These are phyloP conservation scores for Linum trigynum DNA, from an alignment of 345 rosid genomes.

Conservation along the genomic window DNA sequence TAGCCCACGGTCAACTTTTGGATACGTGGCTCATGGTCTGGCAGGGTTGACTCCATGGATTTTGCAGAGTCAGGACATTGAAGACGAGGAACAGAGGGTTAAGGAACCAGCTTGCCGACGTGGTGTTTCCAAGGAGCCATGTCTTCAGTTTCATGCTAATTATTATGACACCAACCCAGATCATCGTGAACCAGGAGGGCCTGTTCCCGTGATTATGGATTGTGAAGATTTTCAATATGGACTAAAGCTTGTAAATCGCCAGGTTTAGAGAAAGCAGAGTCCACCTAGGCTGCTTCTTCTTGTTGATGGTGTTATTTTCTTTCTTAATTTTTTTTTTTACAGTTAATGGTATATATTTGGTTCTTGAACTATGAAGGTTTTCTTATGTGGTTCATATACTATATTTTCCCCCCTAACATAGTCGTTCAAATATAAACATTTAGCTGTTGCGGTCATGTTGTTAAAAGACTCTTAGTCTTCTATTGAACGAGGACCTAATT, in stretches of 20 bases:
- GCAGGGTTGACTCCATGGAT: slow-evolving; percentile 28
- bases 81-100: not conserved
- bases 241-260: slow-evolving; percentile 9
- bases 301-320: too few relatives aligned
- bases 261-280: too few relatives aligned
- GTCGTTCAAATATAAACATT: too few relatives aligned
- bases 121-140: slow-evolving; percentile 17
- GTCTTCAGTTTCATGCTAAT: slow-evolving; percentile 17
- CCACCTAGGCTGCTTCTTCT: too few relatives aligned
- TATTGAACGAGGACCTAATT: too few relatives aligned
- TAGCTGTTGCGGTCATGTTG: too few relatives aligned
- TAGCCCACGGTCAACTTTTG: slow-evolving; percentile 26
- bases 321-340: too few relatives aligned
- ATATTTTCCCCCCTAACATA: too few relatives aligned
- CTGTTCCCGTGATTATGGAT: slow-evolving; percentile 2
- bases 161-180: not conserved
- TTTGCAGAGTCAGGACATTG: slow-evolving; percentile 12
- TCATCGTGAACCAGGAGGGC: not conserved
- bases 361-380: too few relatives aligned
- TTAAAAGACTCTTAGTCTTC: too few relatives aligned
- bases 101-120: slow-evolving; percentile 12
- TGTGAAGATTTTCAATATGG: slow-evolving; percentile 16
- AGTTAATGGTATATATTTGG: too few relatives aligned
- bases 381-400: too few relatives aligned
- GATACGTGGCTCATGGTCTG: slow-evolving; percentile 29